Base-by-base conservation (phyloP, 2,329 filamentous ascomycete species). In the Talaromyces sp. region DNA sequence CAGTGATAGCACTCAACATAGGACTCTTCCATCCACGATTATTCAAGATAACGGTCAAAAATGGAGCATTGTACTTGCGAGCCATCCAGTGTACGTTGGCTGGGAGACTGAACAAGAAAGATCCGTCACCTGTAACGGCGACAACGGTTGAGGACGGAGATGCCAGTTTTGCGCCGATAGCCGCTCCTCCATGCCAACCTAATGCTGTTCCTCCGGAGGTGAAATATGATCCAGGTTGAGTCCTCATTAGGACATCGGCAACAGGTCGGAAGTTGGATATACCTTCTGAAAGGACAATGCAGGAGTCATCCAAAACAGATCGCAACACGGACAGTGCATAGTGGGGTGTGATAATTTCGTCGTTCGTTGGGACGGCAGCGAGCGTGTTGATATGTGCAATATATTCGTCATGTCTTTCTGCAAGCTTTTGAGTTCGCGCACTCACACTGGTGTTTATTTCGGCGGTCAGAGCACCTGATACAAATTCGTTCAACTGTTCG, bases 1-100 rank as follows among this genome's bases (percentile, higher is more conserved):
- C 33, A 2, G 52, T 57, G n/a, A 57, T 37, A 37, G 52, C 52
- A 19, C 52, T 39, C 33, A 57, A 39, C 52, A 57, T 57, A 4
- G 52, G 52, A 22, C 52, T 57, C 52, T 57, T 57, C 52, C 52
- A 57, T 57, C 52, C 52, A 57, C 52, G 52, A 35, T 57, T 57
- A 13, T 57, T 57, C n/a, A 57, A 9, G 6, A 57, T 57, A 39
- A 57, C 52, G 8, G 52, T 57, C 52, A 57, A 37, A 24, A 57
- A 57, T 37, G 52, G 52, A 13, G 52, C 52, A 35, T 57, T 37
- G 19, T 57, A 39, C 11, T 57, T 57, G 52, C 24, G 52, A 2
- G 52, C 52, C 52, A 57, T 57, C 52, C 52, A 57, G 33, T 57
- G 52, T 3, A 57, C 52, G n/a, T 47, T 47, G 8, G 43, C 43